Percentiles rank a stretch among this genome's conserved stretches.
Conservation (phyloP, 164 flowering plant species). For the Vitis riparia region DNA sequence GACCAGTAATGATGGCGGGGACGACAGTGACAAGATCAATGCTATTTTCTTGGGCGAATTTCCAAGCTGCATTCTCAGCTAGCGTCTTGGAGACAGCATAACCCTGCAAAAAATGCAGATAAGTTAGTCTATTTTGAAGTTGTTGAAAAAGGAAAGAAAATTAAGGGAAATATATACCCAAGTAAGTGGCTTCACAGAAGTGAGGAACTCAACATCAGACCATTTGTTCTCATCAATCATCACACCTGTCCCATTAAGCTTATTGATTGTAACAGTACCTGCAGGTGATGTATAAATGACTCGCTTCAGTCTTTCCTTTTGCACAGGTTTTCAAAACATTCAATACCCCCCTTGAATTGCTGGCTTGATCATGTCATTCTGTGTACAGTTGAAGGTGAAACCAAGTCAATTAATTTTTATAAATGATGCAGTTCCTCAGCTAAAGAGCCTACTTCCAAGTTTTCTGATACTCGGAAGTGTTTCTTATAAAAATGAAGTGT, state of each 20-base stretch:
- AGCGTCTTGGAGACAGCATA: constrained; percentile 65
- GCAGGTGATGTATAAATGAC: constrained; percentile 76
- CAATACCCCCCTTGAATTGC: constrained; percentile 57
- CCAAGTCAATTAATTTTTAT: not conserved
- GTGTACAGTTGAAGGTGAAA: not conserved
- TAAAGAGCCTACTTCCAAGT: not conserved
- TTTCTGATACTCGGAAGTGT: not conserved
- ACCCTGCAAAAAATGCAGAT: constrained; percentile 40
- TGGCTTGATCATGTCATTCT: constrained; percentile 85
- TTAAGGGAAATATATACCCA: constrained; percentile 43
- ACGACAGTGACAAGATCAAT: constrained; percentile 63
- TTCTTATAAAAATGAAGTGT: no score
- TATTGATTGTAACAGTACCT: constrained; percentile 59
- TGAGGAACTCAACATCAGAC: constrained; percentile 65
- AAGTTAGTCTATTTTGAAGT: no score
- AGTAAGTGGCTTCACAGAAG: constrained; percentile 59
- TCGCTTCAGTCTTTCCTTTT: constrained; percentile 56
- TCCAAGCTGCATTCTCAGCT: constrained; percentile 70
- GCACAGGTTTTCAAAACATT: constrained; percentile 59
- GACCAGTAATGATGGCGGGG: constrained; percentile 64
- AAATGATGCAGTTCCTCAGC: not conserved
- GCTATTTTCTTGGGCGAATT: constrained; percentile 66
- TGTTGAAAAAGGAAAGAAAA: no score
- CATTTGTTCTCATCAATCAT: constrained; percentile 64
- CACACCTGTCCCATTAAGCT: constrained; percentile 37